Evolutionary conservation across 257 asterid species (phyloP).

Genomic region (Ilex aquifolium): DNA sequence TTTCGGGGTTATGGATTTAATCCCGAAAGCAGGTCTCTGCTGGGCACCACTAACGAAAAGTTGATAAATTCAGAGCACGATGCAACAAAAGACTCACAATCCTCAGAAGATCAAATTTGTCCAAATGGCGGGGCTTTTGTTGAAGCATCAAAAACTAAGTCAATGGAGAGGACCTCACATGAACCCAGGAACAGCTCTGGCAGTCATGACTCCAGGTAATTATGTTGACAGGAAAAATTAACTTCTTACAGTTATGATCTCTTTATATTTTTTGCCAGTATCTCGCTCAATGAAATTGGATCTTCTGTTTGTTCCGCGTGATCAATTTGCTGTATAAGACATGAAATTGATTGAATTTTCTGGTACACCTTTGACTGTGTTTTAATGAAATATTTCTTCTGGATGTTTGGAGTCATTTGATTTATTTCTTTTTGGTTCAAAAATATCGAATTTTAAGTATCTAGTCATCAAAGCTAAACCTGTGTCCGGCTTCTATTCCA

Average conservation of each 20-base stretch:
- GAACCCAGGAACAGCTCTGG: slow-evolving; percentile 45
- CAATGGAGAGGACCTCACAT: slow-evolving; percentile 20
- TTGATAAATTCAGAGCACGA: slow-evolving; percentile 14
- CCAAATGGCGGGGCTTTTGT: slow-evolving; percentile 8
- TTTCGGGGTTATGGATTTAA: slow-evolving; percentile 32
- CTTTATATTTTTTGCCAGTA: neutral
- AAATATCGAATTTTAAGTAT: too few relatives aligned
- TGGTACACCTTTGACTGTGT: too few relatives aligned
- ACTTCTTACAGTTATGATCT: too few relatives aligned
- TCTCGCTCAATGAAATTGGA: neutral
- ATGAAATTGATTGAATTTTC: too few relatives aligned
- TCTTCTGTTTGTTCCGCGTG: too few relatives aligned
- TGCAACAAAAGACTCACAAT: slow-evolving; percentile 15
- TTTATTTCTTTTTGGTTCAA: too few relatives aligned
- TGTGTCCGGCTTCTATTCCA: too few relatives aligned
- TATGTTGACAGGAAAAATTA: too few relatives aligned
- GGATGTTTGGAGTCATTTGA: too few relatives aligned
- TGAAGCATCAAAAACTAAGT: slow-evolving; percentile 16
- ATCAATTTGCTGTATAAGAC: too few relatives aligned
- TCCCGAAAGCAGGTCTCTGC: slow-evolving; percentile 10
- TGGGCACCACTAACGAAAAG: slow-evolving; percentile 7
- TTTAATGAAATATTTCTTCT: too few relatives aligned
- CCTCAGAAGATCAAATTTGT: slow-evolving; percentile 24
- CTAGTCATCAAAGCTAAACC: too few relatives aligned
- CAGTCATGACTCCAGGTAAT: slow-evolving; percentile 60